These are phyloP conservation scores for Talaromyces verruculosus DNA, from an alignment of 2,329 filamentous ascomycete species.

Conservation along the genomic window DNA sequence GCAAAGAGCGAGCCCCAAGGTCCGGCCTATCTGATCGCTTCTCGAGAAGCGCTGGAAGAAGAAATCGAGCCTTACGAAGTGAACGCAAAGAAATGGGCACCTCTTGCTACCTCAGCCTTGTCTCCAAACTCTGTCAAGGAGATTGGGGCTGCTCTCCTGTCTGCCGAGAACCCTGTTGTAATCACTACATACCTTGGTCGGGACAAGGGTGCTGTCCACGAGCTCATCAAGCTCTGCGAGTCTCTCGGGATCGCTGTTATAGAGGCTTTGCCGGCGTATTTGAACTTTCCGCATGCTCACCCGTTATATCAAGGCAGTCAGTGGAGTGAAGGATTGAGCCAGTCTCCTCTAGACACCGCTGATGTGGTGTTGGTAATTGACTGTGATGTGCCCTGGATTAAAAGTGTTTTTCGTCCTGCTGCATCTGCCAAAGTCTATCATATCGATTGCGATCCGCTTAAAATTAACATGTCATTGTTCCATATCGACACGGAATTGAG, in stretches of 20 bases:
- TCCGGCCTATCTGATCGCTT: background rate
- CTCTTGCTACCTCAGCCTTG: background rate
- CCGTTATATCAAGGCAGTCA: background rate
- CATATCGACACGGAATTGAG: background rate
- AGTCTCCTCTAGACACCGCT: background rate
- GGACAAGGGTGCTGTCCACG: background rate
- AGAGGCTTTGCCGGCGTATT: background rate
- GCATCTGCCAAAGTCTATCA: background rate
- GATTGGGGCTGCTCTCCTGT: background rate
- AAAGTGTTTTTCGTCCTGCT: background rate
- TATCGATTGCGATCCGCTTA: background rate
- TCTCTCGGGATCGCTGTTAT: background rate
- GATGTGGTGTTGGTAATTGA: background rate
- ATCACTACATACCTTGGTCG: background rate
- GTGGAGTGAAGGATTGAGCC: background rate
- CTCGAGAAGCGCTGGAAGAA: background rate
- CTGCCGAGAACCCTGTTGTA: background rate
- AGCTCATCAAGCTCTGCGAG: background rate
- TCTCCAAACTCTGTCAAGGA: background rate
- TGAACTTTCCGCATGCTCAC: background rate
- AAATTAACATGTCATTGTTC: background rate
- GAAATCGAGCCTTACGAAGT: background rate
- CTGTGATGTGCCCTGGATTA: background rate
- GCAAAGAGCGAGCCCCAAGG: background rate
- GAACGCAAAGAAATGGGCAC: background rate